These are phyloP conservation scores for Magnaporthales sp. DNA, from an alignment of 2,329 filamentous ascomycete genomes.

Conservation along the genomic window DNA sequence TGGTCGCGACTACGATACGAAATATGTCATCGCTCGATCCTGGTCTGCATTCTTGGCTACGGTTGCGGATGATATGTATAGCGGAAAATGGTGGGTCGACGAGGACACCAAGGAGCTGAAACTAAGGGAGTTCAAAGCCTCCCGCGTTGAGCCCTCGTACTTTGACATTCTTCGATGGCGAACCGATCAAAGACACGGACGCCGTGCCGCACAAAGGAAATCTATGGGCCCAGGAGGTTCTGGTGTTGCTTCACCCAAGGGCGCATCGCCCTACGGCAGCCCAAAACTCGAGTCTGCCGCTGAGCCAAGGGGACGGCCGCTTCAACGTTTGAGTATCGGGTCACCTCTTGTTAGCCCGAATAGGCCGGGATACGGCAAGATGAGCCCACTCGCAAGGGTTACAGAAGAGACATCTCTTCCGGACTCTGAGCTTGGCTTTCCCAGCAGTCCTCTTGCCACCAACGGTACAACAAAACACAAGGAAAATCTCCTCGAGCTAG, in stretches of 20 bases:
- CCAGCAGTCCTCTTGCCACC: constrained; percentile 7
- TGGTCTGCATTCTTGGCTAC: constrained; percentile 83
- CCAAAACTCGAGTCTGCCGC: constrained; percentile 46
- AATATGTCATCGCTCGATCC: constrained; percentile 89
- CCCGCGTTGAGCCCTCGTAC: constrained; percentile 85
- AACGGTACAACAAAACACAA: constrained; percentile 31
- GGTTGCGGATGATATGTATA: constrained; percentile 83
- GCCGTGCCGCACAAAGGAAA: constrained; percentile 45
- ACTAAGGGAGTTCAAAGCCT: constrained; percentile 81
- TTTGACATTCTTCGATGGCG: constrained; percentile 94
- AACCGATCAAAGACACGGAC: constrained; percentile 88
- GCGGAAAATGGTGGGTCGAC: constrained; percentile 84
- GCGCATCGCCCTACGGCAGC: constrained; percentile 52
- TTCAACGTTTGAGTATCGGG: constrained; percentile 59
- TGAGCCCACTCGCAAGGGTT: constrained; percentile 65
- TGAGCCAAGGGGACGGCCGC: constrained; percentile 59
- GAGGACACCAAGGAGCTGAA: constrained; percentile 90
- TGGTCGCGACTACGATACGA: constrained; percentile 95
- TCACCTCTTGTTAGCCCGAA: constrained; percentile 58
- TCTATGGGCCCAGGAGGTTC: constrained; percentile 34
- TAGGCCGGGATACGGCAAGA: constrained; percentile 55
- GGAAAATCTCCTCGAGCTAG: constrained; percentile 46
- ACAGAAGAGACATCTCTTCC: constrained; percentile 53
- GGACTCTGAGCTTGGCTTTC: constrained; percentile 15
- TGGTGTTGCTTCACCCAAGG: constrained; percentile 32